Conservation (phyloP, 2,329 filamentous ascomycete species). For the Diaporthe capsici region DNA sequence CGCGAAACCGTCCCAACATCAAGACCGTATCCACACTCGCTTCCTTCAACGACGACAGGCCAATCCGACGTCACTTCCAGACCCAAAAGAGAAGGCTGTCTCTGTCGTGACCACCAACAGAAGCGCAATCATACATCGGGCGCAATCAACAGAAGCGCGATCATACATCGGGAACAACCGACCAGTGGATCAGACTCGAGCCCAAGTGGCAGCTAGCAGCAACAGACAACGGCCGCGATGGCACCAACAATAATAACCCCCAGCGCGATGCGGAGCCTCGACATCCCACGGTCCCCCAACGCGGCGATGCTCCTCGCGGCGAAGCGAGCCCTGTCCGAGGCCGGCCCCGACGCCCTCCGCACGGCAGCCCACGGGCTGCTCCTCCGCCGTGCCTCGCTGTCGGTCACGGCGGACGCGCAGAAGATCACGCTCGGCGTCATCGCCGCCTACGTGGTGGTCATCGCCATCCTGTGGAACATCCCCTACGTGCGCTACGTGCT, state of each 20-base stretch:
- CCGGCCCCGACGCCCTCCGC: constrained; percentile 34
- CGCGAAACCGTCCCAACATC: not conserved
- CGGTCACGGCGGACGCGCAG: constrained; percentile 75
- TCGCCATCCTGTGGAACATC: constrained; percentile 84
- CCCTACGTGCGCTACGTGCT: constrained; percentile 81
- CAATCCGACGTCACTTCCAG: not conserved
- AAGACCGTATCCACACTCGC: not conserved
- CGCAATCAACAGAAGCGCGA: not conserved
- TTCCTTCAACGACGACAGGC: not conserved
- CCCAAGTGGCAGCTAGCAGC: not conserved
- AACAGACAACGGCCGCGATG: constrained; percentile 31
- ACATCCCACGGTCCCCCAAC: constrained; percentile 28
- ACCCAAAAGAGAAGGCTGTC: not conserved
- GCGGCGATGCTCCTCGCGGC: constrained; percentile 28
- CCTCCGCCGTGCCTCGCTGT: constrained; percentile 63
- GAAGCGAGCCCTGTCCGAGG: constrained; percentile 27
- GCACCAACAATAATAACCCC: constrained; percentile 19
- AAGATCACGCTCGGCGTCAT: constrained; percentile 80
- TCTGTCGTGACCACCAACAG: not conserved
- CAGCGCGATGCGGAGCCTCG: constrained; percentile 29
- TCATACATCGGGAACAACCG: not conserved
- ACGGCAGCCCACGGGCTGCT: constrained; percentile 49
- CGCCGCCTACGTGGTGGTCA: constrained; percentile 78
- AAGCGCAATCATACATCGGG: not conserved
- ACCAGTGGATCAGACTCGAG: not conserved